Evolutionary conservation across 1,284 basidiomycete genomes (phyloP), one percentile per base, ranked within the genome.

Genomic region (Cryptococcus depauperatus): DNA sequence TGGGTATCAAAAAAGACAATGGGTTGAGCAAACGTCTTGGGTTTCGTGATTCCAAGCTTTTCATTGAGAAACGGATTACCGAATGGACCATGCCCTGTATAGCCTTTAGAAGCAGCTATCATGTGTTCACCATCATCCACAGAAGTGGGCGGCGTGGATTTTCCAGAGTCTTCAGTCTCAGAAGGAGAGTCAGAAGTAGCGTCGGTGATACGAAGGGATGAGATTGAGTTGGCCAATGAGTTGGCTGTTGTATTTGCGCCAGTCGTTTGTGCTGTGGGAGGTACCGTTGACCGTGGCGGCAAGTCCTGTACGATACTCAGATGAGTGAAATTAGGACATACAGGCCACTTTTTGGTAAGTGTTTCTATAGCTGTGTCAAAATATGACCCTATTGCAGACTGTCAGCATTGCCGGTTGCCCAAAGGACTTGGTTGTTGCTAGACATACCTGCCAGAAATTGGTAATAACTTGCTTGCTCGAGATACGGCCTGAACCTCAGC

Each of bases 1-100:
- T 61, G 51, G 26, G 70, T 64, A 48, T 72, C 69, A 55, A 71
- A 71, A 43, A 73, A 72, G 28, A 73, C 71, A 46, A 73, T 70
- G 1, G 71, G 71, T 46, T 73, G 70, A 18, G 71, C 71, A 46
- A 73, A 73, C 3, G 62, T 59, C 43, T 67, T 68, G 5, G 70
- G 69, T 47, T 57, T 62, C 3, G 54, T 49, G 38, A 51, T 46
- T 14, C 55, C 55, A 41, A 72, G 44, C 26, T 59, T 57, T 21
- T 64, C 62, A 25, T 57, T 57, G 3, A 73, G 50, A 49, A 67
- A 71, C 0, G 64, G 63, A 19, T 52, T 52, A 7, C 50, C 50
- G 42, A 73, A 68, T 11, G 69, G 69, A 11, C 71, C 71, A 35
- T 69, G 66, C 3, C 70, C 66, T 0, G 69, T 63, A 43, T 71